phyloP scores from a whole-genome alignment of 2,329 filamentous ascomycete species.

The Microsporum audouinii region DNA sequence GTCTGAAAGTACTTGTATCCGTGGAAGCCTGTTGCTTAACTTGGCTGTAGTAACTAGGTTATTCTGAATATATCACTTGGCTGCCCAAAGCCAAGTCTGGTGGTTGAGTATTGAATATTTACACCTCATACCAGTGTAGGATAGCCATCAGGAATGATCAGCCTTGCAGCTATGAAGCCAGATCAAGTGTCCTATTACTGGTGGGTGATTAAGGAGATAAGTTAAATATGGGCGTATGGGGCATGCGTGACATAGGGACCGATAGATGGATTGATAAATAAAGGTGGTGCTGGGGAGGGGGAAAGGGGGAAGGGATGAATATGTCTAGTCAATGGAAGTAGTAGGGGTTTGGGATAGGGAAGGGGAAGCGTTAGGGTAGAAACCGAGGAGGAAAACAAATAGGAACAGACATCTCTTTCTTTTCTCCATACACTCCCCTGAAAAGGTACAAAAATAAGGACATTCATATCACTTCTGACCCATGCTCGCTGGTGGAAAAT shows the following conservation, averaged over 20 bases:
- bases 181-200: background rate
- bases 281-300: background rate
- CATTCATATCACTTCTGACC: conserved; percentile 2
- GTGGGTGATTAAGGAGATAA: background rate
- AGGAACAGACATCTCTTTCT: background rate
- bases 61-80: background rate
- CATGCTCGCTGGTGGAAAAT: conserved; percentile 1
- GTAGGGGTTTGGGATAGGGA: background rate
- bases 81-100: background rate
- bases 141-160: background rate
- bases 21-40: background rate
- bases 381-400: background rate
- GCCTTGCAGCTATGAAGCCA: background rate
- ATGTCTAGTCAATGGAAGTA: background rate
- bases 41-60: background rate
- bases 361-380: background rate
- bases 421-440: conserved; percentile 3
- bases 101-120: no score
- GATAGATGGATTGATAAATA: background rate
- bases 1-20: conserved; percentile 19
- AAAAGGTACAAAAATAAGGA: background rate
- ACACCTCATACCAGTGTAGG: no score
- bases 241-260: background rate
- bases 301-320: background rate
- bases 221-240: background rate